Percentiles rank a stretch among this genome's conserved stretches.
Conservation (phyloP, 176 grass and related monocot genomes). For the Triticum timopheevii region DNA sequence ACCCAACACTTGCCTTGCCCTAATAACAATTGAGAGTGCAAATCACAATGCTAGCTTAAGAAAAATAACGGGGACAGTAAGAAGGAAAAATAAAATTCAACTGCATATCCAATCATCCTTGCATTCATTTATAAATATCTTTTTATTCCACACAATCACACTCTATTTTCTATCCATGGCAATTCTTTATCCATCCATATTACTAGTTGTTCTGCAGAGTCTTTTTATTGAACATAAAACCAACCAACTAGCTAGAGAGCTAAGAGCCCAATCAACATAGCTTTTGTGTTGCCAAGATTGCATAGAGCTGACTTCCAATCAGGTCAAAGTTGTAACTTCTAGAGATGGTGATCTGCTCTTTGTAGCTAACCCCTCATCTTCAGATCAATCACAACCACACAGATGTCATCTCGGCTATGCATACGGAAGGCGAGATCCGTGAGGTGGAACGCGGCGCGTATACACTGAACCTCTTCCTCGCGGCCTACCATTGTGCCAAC, state of each 20-base stretch:
- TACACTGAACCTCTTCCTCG: constrained; percentile 39
- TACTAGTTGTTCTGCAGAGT: not conserved
- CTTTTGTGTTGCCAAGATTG: not conserved
- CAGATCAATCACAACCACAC: constrained; percentile 66
- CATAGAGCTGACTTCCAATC: not conserved
- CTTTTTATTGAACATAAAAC: not conserved
- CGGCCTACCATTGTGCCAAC: not conserved
- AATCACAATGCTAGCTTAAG: too few species aligned
- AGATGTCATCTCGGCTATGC: constrained; percentile 58
- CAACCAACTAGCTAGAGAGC: not conserved
- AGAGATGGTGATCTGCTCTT: not conserved
- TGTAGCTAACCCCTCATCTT: constrained; percentile 32
- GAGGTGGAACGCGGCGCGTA: constrained; percentile 43
- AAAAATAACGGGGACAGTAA: too few species aligned
- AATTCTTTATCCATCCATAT: constrained; percentile 30
- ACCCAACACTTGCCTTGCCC: too few species aligned
- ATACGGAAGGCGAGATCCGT: constrained; percentile 54
- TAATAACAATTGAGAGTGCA: too few species aligned
- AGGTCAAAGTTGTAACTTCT: not conserved
- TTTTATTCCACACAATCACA: too few species aligned
- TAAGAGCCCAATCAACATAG: not conserved
- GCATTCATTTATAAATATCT: too few species aligned
- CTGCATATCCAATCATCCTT: too few species aligned
- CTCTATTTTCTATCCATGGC: too few species aligned
- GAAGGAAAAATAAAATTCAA: too few species aligned